Base-by-base conservation (phyloP, 106 monocot genomes). In the Acorus calamus region DNA sequence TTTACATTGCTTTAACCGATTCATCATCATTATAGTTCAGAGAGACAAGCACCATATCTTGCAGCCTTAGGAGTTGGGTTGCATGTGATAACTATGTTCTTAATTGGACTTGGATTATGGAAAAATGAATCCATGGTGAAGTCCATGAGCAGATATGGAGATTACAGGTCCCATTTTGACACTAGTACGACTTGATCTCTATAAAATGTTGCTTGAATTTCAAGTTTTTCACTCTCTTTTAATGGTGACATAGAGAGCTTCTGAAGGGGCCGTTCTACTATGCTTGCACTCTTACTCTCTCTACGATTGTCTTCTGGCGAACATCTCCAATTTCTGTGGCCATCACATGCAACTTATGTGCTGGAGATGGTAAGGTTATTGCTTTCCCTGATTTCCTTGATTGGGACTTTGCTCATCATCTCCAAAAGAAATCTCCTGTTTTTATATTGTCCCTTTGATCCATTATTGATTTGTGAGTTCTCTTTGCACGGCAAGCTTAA, bases 201-300 rank as follows among this genome's bases (percentile, higher is more conserved):
- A 28, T 28, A 28, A 28, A 28, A 1, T 28, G 28, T 28, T 28
- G 28, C 28, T 28, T 28, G 28, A 28, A 28, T 28, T 28, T 28
- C 28, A 28, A 28, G 28, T 28, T 28, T 28, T 28, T 28, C 28
- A 28, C 28, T 60, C 5, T 4, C 6, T 80, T 70, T 44, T 28
- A 28, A 28, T 11, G 5, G 11, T 4, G 14, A 42, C 57, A 11
- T 47, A 99, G 92, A 70, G 98, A 92, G 63, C 85, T 99, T 72
- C 67, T 92, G 8, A 88, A 81, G 72, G 98, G 98, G 7, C 98
- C 92, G 52, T 66, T 99, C 8, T 99, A 92, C 69, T 99, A 92
- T 68, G 88, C 85, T 51, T 92, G 76, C 70, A 86, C 98, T 13
- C 83, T 99, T 55, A 88, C 92, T 64, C 49, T 92, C 8, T 77